Percentiles rank a stretch among this genome's conserved stretches.
Conservation (phyloP, 495 filamentous ascomycete genomes). For the Filosporella fistucella region DNA sequence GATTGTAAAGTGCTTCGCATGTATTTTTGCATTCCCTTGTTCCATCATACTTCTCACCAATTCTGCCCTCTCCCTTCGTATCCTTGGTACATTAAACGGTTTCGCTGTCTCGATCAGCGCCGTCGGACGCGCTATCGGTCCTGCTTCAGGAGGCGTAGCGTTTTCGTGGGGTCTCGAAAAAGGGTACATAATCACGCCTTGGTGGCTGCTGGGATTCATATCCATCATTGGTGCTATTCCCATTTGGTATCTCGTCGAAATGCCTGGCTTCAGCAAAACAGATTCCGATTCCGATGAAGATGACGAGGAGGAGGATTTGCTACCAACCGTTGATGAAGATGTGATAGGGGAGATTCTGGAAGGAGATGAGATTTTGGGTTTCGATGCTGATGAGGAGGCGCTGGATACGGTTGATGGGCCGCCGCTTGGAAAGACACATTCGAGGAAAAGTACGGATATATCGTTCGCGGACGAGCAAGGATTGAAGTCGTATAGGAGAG, state of each 20-base stretch:
- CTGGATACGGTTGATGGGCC: conserved; percentile 17
- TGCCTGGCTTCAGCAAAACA: conserved; percentile 59
- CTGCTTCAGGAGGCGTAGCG: conserved; percentile 57
- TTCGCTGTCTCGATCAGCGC: conserved; percentile 76
- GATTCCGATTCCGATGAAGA: conserved; percentile 23
- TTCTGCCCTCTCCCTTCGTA: conserved; percentile 64
- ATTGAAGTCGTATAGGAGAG: not conserved
- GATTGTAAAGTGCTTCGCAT: conserved; percentile 62
- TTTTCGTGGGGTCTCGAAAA: conserved; percentile 68
- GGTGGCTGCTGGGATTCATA: conserved; percentile 66
- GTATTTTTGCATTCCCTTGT: conserved; percentile 82
- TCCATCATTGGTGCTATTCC: conserved; percentile 59
- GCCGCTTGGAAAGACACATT: not conserved
- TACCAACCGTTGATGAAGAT: conserved; percentile 22
- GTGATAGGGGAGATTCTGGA: conserved; percentile 25
- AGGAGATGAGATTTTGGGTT: conserved; percentile 15
- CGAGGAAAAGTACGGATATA: not conserved
- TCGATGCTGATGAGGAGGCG: conserved; percentile 24
- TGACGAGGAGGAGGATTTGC: conserved; percentile 32
- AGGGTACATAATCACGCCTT: conserved; percentile 71
- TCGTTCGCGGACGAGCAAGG: not conserved
- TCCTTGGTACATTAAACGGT: conserved; percentile 87
- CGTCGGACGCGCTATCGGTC: conserved; percentile 72
- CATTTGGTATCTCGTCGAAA: conserved; percentile 67
- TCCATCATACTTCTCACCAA: conserved; percentile 89